These are phyloP conservation scores for Prunus yedoensis DNA, from an alignment of 331 rosid genomes.

Conservation along the genomic window DNA sequence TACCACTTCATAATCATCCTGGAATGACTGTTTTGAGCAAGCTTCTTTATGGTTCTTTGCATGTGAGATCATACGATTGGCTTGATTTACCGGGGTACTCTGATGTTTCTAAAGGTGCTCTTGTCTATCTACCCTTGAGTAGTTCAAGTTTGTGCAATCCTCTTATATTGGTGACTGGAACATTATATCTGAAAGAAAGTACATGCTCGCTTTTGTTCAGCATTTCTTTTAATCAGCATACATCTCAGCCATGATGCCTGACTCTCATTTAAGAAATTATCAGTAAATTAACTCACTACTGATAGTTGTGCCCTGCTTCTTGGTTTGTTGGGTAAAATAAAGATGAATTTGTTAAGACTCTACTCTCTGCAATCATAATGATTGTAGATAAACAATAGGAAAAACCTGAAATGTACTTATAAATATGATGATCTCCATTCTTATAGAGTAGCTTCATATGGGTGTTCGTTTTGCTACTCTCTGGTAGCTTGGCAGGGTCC, in stretches of 20 bases:
- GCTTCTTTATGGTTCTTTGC: constrained; percentile 16
- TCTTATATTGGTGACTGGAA: neutral
- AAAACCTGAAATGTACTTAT: no score
- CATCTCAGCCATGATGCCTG: neutral
- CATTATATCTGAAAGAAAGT: neutral
- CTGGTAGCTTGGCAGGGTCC: neutral
- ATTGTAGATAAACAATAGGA: no score
- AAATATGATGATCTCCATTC: no score
- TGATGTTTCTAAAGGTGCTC: neutral
- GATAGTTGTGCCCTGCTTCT: neutral
- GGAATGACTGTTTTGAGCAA: constrained; percentile 35
- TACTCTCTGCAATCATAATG: no score
- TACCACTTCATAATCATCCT: constrained; percentile 49
- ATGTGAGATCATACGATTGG: neutral
- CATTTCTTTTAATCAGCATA: neutral
- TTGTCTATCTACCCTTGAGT: neutral
- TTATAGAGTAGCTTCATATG: no score
- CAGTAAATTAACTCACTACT: neutral
- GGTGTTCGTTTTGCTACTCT: no score
- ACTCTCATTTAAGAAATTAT: neutral
- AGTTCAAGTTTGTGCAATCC: neutral
- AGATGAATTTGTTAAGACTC: no score
- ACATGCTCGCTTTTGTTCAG: neutral
- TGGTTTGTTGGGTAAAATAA: no score
- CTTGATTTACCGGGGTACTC: neutral